phyloP scores from a whole-genome alignment of 176 grass and related monocot genomes.

The Hordeum marinum region DNA sequence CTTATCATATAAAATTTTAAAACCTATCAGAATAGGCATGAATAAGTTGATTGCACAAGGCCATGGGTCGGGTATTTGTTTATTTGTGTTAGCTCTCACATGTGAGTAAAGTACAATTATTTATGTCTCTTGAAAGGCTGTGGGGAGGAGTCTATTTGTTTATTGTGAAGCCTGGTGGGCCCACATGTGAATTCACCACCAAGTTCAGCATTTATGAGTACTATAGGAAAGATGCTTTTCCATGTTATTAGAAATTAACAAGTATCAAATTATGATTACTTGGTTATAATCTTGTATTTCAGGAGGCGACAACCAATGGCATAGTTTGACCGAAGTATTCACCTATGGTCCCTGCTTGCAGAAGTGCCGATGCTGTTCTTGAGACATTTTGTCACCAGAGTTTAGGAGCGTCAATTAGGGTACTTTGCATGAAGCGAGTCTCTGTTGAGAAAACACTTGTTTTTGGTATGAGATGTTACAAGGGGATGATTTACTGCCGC shows the following conservation, averaged over 20 bases:
- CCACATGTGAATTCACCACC: no score
- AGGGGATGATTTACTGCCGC: background rate
- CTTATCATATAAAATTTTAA: no score
- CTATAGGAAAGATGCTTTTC: background rate
- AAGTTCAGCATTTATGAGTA: no score
- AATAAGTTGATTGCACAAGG: no score
- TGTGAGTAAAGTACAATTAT: no score
- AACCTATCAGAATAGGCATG: no score
- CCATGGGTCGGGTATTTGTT: no score
- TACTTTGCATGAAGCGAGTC: conserved; percentile 31
- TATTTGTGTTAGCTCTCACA: no score
- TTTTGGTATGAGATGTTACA: conserved; percentile 48
- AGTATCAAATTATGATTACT: background rate
- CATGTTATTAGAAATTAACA: background rate
- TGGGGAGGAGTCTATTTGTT: no score
- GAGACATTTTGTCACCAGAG: conserved; percentile 42
- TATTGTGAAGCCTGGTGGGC: no score
- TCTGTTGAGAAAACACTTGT: conserved; percentile 20
- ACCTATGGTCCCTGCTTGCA: conserved; percentile 12
- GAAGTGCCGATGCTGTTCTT: conserved; percentile 19
- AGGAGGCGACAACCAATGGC: conserved; percentile 88
- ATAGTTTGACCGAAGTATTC: conserved; percentile 45
- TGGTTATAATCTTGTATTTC: conserved; percentile 28
- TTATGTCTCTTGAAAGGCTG: no score
- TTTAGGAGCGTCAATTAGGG: conserved; percentile 25